Conservation (phyloP, 495 filamentous ascomycete species). For the Penicillium cosmopolitanum region DNA sequence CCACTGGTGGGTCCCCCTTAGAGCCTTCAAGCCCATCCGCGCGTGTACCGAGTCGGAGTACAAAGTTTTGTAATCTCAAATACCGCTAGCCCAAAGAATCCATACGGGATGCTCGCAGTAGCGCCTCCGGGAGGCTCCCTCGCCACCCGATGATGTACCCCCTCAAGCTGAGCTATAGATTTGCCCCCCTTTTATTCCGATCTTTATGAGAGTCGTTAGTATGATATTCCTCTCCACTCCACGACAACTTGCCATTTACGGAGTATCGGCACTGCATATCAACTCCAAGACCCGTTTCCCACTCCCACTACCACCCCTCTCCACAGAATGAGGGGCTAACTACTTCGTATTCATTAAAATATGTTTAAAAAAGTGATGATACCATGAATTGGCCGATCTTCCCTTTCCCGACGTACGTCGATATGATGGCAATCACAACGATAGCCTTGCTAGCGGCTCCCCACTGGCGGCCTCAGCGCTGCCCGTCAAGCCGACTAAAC, state of each 20-base stretch:
- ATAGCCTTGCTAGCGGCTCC: conserved; percentile 6
- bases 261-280: background rate
- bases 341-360: background rate
- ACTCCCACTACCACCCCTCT: conserved; percentile 1
- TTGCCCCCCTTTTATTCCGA: conserved; percentile 1
- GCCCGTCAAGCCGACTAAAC: background rate
- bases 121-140: conserved; percentile 25
- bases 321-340: conserved; percentile 16
- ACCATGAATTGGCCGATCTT: background rate
- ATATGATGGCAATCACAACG: conserved; percentile 28
- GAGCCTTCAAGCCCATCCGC: background rate
- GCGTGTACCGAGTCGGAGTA: background rate
- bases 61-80: background rate
- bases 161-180: conserved; percentile 4
- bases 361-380: conserved; percentile 1
- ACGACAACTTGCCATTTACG: background rate
- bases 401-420: conserved; percentile 25
- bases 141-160: conserved; percentile 23
- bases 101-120: conserved; percentile 28
- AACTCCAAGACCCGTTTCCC: background rate
- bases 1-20: conserved; percentile 1
- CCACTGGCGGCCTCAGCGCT: conserved; percentile 7
- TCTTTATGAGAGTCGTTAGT: background rate
- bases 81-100: conserved; percentile 1
- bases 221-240: background rate